Conservation (phyloP, 2,329 filamentous ascomycete species). For the Monosporascus sp. region DNA sequence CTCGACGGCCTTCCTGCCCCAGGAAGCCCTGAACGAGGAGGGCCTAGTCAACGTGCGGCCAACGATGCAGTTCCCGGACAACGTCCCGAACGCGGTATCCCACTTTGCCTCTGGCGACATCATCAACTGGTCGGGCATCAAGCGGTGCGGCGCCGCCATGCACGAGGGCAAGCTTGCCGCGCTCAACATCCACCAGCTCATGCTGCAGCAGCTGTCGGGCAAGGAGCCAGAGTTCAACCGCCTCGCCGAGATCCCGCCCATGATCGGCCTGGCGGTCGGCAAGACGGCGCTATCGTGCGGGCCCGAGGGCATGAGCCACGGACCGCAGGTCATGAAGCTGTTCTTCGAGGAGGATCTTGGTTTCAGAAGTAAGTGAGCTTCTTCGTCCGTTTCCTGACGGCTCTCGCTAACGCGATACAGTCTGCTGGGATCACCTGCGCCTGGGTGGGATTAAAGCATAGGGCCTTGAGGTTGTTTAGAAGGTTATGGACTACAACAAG, state of each 20-base stretch:
- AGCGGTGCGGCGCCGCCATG: conserved; percentile 72
- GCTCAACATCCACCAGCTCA: conserved; percentile 60
- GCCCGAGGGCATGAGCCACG: conserved; percentile 51
- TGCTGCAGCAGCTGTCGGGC: conserved; percentile 38
- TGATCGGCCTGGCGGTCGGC: conserved; percentile 68
- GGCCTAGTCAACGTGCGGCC: conserved; percentile 60
- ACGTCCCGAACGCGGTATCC: conserved; percentile 48
- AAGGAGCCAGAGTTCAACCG: conserved; percentile 39
- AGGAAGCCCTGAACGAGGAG: conserved; percentile 52
- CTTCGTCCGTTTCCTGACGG: not conserved
- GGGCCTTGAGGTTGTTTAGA: conserved; percentile 1
- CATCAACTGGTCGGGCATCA: conserved; percentile 69
- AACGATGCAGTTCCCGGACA: conserved; percentile 42
- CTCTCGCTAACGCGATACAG: conserved; percentile 11
- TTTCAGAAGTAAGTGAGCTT: conserved; percentile 48
- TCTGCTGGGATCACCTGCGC: conserved; percentile 26
- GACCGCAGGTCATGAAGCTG: conserved; percentile 55
- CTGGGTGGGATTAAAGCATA: conserved; percentile 21
- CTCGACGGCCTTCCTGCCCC: conserved; percentile 58
- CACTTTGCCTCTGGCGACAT: conserved; percentile 71
- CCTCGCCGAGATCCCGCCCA: conserved; percentile 51
- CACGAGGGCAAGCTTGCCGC: conserved; percentile 64
- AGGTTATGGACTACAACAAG: conserved; percentile 3
- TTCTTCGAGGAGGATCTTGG: conserved; percentile 67
- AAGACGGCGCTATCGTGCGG: conserved; percentile 62